A percentile compares a stretch with the other conserved stretches of the same genome.
Evolutionary conservation across 306 rosid species (phyloP).

Genomic region (Lupinus albus): DNA sequence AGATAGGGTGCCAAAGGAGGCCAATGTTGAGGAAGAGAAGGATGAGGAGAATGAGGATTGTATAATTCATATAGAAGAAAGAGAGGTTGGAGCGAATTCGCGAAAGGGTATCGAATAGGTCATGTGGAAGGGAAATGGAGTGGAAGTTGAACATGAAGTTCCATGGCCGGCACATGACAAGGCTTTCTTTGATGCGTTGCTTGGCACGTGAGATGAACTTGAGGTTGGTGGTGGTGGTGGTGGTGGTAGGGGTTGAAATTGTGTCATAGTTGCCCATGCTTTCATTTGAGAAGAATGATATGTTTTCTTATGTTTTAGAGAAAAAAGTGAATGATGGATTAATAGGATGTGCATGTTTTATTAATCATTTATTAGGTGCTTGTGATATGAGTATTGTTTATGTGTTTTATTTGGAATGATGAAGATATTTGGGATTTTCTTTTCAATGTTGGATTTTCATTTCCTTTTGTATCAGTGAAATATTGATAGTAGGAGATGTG

Average conservation of each 20-base stretch:
- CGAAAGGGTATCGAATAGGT: conserved; percentile 43
- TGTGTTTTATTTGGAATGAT: too few relatives aligned
- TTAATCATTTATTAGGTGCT: too few relatives aligned
- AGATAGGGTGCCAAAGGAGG: conserved; percentile 72
- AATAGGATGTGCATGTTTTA: not conserved
- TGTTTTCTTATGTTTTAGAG: too few relatives aligned
- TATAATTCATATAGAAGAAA: conserved; percentile 79
- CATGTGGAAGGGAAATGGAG: conserved; percentile 51
- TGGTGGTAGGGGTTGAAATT: conserved; percentile 71
- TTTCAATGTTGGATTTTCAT: not conserved
- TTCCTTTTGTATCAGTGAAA: not conserved
- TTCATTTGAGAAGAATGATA: not conserved
- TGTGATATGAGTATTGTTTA: too few relatives aligned
- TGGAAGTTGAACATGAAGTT: conserved; percentile 52
- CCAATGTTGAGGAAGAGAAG: conserved; percentile 64
- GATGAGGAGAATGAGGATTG: conserved; percentile 47
- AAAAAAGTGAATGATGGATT: not conserved
- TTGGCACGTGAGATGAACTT: conserved; percentile 48
- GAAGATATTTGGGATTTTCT: not conserved
- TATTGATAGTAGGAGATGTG: not conserved
- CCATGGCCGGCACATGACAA: conserved; percentile 80
- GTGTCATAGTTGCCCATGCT: conserved; percentile 78
- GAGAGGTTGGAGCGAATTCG: conserved; percentile 52
- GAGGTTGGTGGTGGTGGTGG: conserved; percentile 32
- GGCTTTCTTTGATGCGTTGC: conserved; percentile 54